A percentile compares a stretch with the other conserved stretches of the same genome.
Conservation (phyloP, 306 rosid genomes). For the Quercus glauca region DNA sequence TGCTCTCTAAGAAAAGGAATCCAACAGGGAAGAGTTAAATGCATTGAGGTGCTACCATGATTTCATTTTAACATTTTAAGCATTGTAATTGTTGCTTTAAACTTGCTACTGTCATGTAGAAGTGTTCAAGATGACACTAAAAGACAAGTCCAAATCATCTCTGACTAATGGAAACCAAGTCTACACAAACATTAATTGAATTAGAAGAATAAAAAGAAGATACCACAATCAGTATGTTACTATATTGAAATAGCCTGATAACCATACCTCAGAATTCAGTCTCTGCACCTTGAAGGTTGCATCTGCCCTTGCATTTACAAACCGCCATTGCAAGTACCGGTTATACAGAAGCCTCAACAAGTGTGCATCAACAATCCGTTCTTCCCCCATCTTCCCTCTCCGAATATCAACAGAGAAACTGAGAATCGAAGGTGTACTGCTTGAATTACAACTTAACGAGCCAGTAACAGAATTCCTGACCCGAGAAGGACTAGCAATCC, state of each 20-base stretch:
- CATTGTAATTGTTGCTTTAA: background rate
- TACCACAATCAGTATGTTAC: background rate
- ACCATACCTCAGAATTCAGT: conserved; percentile 81
- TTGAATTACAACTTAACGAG: conserved; percentile 47
- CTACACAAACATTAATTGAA: conserved; percentile 3
- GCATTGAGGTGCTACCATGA: background rate
- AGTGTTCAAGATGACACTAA: background rate
- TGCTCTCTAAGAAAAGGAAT: background rate
- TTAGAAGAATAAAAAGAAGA: conserved; percentile 3
- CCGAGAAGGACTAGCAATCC: conserved; percentile 74
- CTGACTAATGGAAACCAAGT: background rate
- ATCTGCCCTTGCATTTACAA: conserved; percentile 95
- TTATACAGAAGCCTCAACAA: conserved; percentile 88
- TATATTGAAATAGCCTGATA: background rate
- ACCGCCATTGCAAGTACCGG: conserved; percentile 91
- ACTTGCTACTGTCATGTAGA: background rate
- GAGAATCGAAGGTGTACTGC: conserved; percentile 76
- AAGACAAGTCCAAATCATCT: too few species aligned
- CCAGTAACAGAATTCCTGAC: conserved; percentile 63
- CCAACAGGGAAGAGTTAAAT: background rate
- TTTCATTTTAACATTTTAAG: background rate
- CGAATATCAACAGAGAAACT: conserved; percentile 88
- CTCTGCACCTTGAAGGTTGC: conserved; percentile 85
- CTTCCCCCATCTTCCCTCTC: conserved; percentile 96
- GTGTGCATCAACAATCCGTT: conserved; percentile 89